These are phyloP conservation scores for Vigna angularis DNA, from an alignment of 306 rosid species.

Conservation along the genomic window DNA sequence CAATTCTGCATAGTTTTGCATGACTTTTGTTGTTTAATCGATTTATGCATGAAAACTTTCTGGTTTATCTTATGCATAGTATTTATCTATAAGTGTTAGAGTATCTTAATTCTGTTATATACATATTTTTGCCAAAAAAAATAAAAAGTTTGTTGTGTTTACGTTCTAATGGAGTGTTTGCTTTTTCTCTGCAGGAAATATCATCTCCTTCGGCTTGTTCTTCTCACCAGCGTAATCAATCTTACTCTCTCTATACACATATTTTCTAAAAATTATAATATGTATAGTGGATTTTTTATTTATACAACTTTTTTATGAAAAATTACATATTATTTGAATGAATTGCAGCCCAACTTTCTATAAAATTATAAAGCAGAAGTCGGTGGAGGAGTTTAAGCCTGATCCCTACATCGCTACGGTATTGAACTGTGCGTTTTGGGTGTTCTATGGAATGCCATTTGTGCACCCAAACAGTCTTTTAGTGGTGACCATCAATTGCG, in stretches of 20 bases:
- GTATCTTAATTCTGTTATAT: too few relatives aligned
- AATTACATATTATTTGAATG: background rate
- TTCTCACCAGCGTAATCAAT: constrained; percentile 75
- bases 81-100: too few relatives aligned
- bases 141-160: background rate
- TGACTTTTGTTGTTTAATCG: background rate
- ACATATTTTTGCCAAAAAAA: too few relatives aligned
- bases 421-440: constrained; percentile 77
- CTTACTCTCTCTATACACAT: background rate
- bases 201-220: constrained; percentile 75
- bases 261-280: too few relatives aligned
- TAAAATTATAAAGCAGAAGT: constrained; percentile 58
- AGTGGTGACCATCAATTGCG: constrained; percentile 63
- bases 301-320: too few relatives aligned
- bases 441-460: constrained; percentile 77
- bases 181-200: constrained; percentile 61
- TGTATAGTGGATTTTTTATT: too few relatives aligned
- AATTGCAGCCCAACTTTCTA: constrained; percentile 71
- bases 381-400: constrained; percentile 71
- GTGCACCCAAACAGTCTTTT: constrained; percentile 71
- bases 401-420: constrained; percentile 69
- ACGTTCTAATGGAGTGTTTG: background rate
- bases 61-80: too few relatives aligned
- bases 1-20: background rate
- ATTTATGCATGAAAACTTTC: background rate